phyloP scores from a whole-genome alignment of 2,329 filamentous ascomycete species.

The Conoideocrella luteorostrata region DNA sequence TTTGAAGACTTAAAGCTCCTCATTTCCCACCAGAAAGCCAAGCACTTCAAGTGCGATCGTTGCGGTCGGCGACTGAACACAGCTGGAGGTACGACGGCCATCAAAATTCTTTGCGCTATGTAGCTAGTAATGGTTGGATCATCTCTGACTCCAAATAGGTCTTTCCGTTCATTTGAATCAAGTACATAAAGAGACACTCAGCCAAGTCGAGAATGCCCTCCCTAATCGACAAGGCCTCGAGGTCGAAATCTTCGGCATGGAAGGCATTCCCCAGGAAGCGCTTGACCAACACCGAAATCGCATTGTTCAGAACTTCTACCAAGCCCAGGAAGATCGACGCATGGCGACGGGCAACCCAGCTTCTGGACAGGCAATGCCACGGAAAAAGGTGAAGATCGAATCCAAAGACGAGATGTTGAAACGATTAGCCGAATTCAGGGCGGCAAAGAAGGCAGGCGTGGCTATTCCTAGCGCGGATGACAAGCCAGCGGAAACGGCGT shows the following conservation, averaged over 20 bases:
- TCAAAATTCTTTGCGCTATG: too few species aligned
- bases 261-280: slow-evolving; percentile 86
- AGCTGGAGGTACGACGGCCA: slow-evolving; percentile 67
- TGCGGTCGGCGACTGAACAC: slow-evolving; percentile 87
- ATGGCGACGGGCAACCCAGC: slow-evolving; percentile 78
- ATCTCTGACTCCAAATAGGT: slow-evolving; percentile 50
- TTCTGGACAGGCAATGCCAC: slow-evolving; percentile 55
- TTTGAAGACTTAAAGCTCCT: slow-evolving; percentile 97
- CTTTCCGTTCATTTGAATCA: slow-evolving; percentile 96
- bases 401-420: slow-evolving; percentile 71
- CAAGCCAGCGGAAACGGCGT: neutral
- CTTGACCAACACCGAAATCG: slow-evolving; percentile 77
- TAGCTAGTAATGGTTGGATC: too few species aligned
- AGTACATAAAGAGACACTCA: slow-evolving; percentile 90
- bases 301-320: slow-evolving; percentile 79
- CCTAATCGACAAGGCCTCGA: slow-evolving; percentile 79
- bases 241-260: slow-evolving; percentile 97
- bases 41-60: slow-evolving; percentile 95
- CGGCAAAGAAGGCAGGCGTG: slow-evolving; percentile 38
- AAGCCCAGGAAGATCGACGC: slow-evolving; percentile 75
- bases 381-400: slow-evolving; percentile 69
- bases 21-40: slow-evolving; percentile 96
- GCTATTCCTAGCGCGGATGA: slow-evolving; percentile 2
- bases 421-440: slow-evolving; percentile 70
- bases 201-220: slow-evolving; percentile 84